phyloP scores from a whole-genome alignment of 805 yeast species.

The Pichia heedii region DNA sequence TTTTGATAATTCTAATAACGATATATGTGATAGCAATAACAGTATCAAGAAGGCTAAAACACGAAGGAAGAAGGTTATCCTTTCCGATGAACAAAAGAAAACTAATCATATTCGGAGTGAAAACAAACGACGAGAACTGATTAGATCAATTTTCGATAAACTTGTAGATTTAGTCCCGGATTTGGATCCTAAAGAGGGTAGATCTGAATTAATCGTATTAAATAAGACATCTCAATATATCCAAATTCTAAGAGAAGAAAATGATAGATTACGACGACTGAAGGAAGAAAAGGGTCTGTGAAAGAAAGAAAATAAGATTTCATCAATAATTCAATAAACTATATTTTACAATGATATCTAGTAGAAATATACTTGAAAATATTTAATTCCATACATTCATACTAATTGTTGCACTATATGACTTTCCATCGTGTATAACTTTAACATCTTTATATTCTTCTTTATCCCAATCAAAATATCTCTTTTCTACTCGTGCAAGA shows the following conservation, averaged over 20 bases:
- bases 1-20: background rate
- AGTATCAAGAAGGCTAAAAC: background rate
- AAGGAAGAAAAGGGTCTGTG: background rate
- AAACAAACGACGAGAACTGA: constrained; percentile 78
- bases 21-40: too few species aligned
- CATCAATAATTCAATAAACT: too few species aligned
- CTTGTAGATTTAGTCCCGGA: constrained; percentile 71
- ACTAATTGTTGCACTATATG: constrained; percentile 3
- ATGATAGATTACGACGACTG: constrained; percentile 18
- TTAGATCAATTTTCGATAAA: constrained; percentile 71
- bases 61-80: too few species aligned
- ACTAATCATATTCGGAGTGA: constrained; percentile 43
- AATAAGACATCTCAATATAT: constrained; percentile 48
- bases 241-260: constrained; percentile 40
- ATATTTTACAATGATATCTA: too few species aligned
- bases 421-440: background rate
- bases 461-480: constrained; percentile 23
- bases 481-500: constrained; percentile 45
- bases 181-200: constrained; percentile 54
- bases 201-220: constrained; percentile 73
- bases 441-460: constrained; percentile 1
- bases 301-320: too few species aligned
- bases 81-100: constrained; percentile 23
- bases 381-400: constrained; percentile 5
- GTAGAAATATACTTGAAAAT: too few species aligned